Conservation (phyloP, 371 early-diverging fungal genomes). For the Vavraia culicis region DNA sequence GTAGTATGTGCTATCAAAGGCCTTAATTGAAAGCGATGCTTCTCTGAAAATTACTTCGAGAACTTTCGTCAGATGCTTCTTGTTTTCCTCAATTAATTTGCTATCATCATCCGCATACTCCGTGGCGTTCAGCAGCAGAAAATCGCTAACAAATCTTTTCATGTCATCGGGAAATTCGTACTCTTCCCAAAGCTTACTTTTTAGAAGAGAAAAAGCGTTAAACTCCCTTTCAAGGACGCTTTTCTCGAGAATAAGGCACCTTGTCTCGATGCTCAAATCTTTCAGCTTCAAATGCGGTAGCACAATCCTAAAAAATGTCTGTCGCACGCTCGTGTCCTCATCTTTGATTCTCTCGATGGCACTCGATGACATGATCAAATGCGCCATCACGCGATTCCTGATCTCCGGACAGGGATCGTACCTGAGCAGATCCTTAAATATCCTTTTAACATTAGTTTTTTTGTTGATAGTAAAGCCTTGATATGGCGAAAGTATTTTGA, state of each 20-base stretch:
- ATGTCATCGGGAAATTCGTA: conserved; percentile 1
- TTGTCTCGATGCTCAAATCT: conserved; percentile 3
- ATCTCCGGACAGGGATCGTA: conserved; percentile 22
- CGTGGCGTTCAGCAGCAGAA: neutral
- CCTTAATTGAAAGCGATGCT: neutral
- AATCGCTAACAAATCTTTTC: neutral
- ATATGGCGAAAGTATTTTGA: conserved; percentile 10
- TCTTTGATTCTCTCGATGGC: conserved; percentile 26
- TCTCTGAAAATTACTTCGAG: conserved; percentile 6
- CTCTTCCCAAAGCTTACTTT: neutral
- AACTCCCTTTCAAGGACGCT: conserved; percentile 26
- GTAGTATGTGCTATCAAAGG: neutral
- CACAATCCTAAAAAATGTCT: conserved; percentile 19
- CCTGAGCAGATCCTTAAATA: conserved; percentile 27
- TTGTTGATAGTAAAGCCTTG: conserved; percentile 17
- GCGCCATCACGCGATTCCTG: conserved; percentile 12
- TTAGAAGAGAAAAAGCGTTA: conserved; percentile 9
- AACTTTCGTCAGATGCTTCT: conserved; percentile 1
- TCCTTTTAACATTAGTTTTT: conserved; percentile 5
- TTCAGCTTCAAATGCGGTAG: conserved; percentile 18
- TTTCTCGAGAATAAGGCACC: conserved; percentile 19
- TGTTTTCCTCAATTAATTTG: conserved; percentile 3
- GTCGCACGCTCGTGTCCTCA: conserved; percentile 18
- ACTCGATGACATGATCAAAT: conserved; percentile 9
- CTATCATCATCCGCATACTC: conserved; percentile 2